Evolutionary conservation across 371 early-diverging fungal genomes (phyloP).

Genomic region (Saksenaea oblongispora): DNA sequence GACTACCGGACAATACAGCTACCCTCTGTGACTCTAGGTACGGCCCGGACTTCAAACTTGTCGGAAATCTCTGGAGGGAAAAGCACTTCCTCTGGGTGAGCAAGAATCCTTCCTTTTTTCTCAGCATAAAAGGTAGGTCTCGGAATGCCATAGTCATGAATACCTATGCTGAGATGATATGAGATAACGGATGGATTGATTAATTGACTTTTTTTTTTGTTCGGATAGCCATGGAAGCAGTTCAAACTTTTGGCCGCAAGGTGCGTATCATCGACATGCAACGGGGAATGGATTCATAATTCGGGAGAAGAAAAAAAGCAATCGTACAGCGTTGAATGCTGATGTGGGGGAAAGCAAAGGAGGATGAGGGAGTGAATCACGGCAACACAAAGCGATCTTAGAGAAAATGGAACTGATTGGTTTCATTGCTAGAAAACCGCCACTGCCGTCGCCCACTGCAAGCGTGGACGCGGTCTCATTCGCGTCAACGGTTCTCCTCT

Average conservation of each 20-base stretch:
- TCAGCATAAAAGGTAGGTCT: conserved; percentile 1
- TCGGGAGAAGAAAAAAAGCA: not conserved
- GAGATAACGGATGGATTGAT: conserved; percentile 3
- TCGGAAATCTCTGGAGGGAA: conserved; percentile 1
- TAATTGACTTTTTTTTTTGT: conserved; percentile 15
- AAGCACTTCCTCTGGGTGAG: not conserved
- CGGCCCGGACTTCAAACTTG: not conserved
- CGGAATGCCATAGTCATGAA: not conserved
- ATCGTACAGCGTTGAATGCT: not conserved
- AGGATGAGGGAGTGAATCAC: not conserved
- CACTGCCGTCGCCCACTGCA: conserved; percentile 99
- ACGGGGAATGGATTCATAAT: not conserved
- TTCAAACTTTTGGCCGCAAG: conserved; percentile 62
- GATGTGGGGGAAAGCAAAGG: not conserved
- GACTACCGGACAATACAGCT: not conserved
- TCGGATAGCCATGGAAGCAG: conserved; percentile 52
- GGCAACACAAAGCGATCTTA: not conserved
- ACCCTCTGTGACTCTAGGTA: not conserved
- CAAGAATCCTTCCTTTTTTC: conserved; percentile 5
- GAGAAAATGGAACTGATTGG: not conserved
- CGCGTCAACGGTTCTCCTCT: conserved; percentile 98
- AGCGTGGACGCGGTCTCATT: conserved; percentile 96
- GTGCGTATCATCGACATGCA: conserved; percentile 25
- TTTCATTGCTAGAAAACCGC: conserved; percentile 90
- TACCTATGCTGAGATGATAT: not conserved